Conservation (phyloP, 2,329 filamentous ascomycete genomes). For the Thelonectria rubi region DNA sequence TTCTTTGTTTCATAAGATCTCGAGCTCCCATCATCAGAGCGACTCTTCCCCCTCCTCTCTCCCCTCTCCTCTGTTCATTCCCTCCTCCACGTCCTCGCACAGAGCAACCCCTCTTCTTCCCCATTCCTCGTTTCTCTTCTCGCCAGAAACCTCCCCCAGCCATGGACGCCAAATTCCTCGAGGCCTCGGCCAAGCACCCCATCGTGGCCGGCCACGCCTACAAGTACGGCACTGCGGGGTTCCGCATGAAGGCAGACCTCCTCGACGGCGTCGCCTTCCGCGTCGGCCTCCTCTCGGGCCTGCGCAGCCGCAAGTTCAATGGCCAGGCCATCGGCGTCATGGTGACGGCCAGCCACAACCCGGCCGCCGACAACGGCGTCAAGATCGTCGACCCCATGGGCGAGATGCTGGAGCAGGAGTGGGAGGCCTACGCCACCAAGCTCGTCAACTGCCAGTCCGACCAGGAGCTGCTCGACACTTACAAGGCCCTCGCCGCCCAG, state of each 20-base stretch:
- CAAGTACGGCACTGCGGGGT: constrained; percentile 74
- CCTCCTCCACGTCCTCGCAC: too few relatives aligned
- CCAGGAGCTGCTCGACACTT: constrained; percentile 77
- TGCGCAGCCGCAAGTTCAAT: constrained; percentile 89
- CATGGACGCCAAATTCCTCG: constrained; percentile 67
- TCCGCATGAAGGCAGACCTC: constrained; percentile 77
- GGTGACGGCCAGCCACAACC: constrained; percentile 95
- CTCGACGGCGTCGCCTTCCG: constrained; percentile 93
- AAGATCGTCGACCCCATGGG: constrained; percentile 98
- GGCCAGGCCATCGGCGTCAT: constrained; percentile 95
- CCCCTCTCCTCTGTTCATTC: constrained; percentile 17
- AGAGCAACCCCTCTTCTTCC: neutral
- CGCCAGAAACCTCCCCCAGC: constrained; percentile 19
- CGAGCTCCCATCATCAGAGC: constrained; percentile 36
- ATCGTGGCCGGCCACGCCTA: constrained; percentile 65
- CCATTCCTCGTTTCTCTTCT: constrained; percentile 2
- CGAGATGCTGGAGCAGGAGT: constrained; percentile 96
- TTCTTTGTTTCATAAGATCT: constrained; percentile 38
- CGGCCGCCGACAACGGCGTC: constrained; percentile 87
- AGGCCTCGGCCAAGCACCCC: constrained; percentile 69
- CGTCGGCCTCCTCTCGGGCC: constrained; percentile 86
- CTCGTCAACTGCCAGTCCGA: constrained; percentile 87
- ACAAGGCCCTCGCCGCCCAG: constrained; percentile 77
- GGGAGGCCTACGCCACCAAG: constrained; percentile 88
- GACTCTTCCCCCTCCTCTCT: constrained; percentile 23